These are phyloP conservation scores for Talaromyces sp. DNA, from an alignment of 2,329 filamentous ascomycete species.

Conservation along the genomic window DNA sequence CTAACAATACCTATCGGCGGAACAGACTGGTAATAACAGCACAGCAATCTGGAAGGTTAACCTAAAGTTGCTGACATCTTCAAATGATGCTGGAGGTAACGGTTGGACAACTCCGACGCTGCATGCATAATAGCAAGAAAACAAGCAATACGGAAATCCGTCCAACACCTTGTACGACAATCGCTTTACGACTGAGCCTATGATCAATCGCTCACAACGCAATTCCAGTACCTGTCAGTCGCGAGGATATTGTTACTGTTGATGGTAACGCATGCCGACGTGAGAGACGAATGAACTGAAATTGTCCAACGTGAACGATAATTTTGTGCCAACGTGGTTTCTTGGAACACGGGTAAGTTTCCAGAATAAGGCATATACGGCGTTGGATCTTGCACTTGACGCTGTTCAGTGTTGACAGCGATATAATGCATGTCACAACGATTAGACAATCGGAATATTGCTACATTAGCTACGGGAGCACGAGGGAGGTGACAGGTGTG, in stretches of 20 bases:
- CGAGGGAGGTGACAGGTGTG: neutral
- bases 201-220: neutral
- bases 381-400: neutral
- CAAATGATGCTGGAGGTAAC: neutral
- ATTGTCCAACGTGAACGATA: neutral
- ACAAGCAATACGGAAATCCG: neutral
- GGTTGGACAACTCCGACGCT: slow-evolving; percentile 3
- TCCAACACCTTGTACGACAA: neutral
- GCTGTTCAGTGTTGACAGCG: neutral
- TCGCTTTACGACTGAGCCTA: neutral
- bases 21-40: neutral
- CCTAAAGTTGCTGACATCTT: neutral
- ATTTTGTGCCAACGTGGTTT: neutral
- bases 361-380: neutral
- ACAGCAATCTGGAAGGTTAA: neutral
- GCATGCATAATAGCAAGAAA: neutral
- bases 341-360: neutral
- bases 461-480: neutral
- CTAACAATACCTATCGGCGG: neutral
- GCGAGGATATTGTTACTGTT: neutral
- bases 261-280: neutral
- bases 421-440: neutral
- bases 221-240: neutral
- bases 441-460: neutral
- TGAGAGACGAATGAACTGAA: neutral